A percentile compares a stretch with the other conserved stretches of the same genome.
Evolutionary conservation across 2,329 filamentous ascomycete species (phyloP).

Genomic region (Exophiala oligosperma): DNA sequence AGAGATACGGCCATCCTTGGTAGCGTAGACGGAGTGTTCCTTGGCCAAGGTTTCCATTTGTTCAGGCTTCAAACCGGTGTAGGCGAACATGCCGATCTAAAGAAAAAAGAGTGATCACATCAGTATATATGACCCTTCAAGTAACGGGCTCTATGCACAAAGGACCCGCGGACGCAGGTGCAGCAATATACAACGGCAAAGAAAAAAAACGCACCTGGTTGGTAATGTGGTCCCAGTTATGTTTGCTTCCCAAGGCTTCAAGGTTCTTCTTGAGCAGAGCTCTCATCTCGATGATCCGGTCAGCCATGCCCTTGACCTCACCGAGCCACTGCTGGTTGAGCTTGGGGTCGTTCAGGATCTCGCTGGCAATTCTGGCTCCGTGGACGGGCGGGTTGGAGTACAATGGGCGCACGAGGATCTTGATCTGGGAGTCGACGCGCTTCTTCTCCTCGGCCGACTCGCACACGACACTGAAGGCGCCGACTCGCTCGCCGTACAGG

Average conservation of each 20-base stretch:
- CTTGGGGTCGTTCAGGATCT: slow-evolving; percentile 82
- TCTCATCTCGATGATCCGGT: slow-evolving; percentile 98
- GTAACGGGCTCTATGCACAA: too few species aligned
- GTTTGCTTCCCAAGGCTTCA: slow-evolving; percentile 90
- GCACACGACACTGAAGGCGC: slow-evolving; percentile 91
- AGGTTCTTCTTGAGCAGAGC: slow-evolving; percentile 91
- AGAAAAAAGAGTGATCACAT: neutral
- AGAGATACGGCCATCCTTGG: slow-evolving; percentile 65
- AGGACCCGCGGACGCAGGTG: too few species aligned
- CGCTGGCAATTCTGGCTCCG: slow-evolving; percentile 88
- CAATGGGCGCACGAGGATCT: slow-evolving; percentile 93
- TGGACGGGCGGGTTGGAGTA: slow-evolving; percentile 99
- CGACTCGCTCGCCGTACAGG: slow-evolving; percentile 97
- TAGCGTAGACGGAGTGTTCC: slow-evolving; percentile 97
- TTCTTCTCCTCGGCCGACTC: slow-evolving; percentile 87
- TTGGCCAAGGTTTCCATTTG: slow-evolving; percentile 91
- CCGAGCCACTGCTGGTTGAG: slow-evolving; percentile 92
- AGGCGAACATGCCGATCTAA: slow-evolving; percentile 98
- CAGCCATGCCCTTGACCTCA: slow-evolving; percentile 98
- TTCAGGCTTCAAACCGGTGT: slow-evolving; percentile 86
- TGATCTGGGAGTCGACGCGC: slow-evolving; percentile 94
- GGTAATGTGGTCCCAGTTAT: slow-evolving; percentile 99
- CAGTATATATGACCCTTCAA: neutral
- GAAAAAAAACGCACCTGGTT: slow-evolving; percentile 58
- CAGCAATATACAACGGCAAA: neutral